phyloP scores from a whole-genome alignment of 1,284 basidiomycete genomes.

The Mycosarcoma mackinlayi region DNA sequence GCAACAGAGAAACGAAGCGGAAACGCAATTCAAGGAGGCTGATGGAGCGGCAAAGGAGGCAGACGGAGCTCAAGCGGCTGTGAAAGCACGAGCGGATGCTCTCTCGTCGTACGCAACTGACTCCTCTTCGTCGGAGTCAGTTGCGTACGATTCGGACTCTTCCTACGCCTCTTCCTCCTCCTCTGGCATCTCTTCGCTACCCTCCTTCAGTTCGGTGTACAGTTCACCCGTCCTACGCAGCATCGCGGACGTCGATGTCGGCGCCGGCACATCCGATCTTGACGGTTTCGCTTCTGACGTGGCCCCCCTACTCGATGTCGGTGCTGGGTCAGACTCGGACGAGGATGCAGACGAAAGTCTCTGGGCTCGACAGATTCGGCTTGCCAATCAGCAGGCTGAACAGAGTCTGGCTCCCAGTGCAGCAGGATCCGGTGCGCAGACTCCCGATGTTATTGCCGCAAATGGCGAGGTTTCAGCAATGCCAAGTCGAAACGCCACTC shows the following conservation, averaged over 20 bases:
- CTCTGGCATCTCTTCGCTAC: constrained; percentile 40
- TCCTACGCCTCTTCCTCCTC: constrained; percentile 13
- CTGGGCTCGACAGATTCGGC: constrained; percentile 37
- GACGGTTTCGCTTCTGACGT: constrained; percentile 18
- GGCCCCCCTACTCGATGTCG: constrained; percentile 15
- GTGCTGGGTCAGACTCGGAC: constrained; percentile 18
- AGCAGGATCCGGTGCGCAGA: constrained; percentile 10
- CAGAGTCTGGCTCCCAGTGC: constrained; percentile 1
- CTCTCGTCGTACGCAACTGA: constrained; percentile 19
- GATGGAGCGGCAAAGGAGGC: neutral
- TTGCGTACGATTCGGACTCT: constrained; percentile 37
- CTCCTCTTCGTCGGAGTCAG: constrained; percentile 18
- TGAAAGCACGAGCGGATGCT: neutral
- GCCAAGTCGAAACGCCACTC: constrained; percentile 22
- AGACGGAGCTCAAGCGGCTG: neutral
- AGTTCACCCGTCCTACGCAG: constrained; percentile 27
- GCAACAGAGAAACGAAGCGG: neutral
- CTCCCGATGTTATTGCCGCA: constrained; percentile 4
- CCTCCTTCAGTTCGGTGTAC: constrained; percentile 42
- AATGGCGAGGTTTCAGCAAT: constrained; percentile 5
- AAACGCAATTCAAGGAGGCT: neutral
- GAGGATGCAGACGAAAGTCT: constrained; percentile 35
- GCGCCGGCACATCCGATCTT: constrained; percentile 2
- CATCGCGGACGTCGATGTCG: constrained; percentile 14
- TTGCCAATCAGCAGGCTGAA: constrained; percentile 16